Conservation (phyloP, 148 eudicot species). For the Agrostemma githago region DNA sequence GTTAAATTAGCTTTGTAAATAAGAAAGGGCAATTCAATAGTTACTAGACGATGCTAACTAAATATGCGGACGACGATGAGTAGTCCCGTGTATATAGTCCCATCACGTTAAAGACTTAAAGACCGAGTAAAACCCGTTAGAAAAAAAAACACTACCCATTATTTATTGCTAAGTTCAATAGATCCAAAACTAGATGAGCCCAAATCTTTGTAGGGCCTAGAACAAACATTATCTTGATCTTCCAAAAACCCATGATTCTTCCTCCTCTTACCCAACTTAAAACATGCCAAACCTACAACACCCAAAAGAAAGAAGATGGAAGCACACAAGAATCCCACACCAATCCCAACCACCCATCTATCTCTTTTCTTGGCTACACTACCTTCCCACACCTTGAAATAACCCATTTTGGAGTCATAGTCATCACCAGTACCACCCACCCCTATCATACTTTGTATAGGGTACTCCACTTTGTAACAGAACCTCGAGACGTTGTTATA, state of each 20-base stretch:
- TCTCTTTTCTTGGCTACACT: slow-evolving; percentile 32
- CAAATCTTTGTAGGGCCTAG: slow-evolving; percentile 74
- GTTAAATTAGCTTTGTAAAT: no score
- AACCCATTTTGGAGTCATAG: slow-evolving; percentile 61
- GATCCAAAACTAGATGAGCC: slow-evolving; percentile 62
- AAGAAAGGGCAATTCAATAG: no score
- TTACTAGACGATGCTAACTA: no score
- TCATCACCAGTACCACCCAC: slow-evolving; percentile 32
- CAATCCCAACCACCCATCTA: slow-evolving; percentile 30
- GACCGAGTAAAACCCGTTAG: no score
- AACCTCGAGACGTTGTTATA: slow-evolving; percentile 73
- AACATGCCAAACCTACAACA: slow-evolving; percentile 41
- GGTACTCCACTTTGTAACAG: slow-evolving; percentile 76
- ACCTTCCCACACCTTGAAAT: slow-evolving; percentile 68
- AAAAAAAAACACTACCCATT: background rate
- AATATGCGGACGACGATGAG: no score
- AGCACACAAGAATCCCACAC: slow-evolving; percentile 51
- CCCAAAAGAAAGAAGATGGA: slow-evolving; percentile 38
- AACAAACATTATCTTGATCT: slow-evolving; percentile 40
- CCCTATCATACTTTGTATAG: slow-evolving; percentile 59
- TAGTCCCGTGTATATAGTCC: no score
- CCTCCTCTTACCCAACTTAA: slow-evolving; percentile 36
- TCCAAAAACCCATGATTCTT: slow-evolving; percentile 37
- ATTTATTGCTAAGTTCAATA: slow-evolving; percentile 47
- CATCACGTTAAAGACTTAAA: no score